These are phyloP conservation scores for Colletotrichum falcatum DNA, from an alignment of 2,329 filamentous ascomycete species.

Conservation along the genomic window DNA sequence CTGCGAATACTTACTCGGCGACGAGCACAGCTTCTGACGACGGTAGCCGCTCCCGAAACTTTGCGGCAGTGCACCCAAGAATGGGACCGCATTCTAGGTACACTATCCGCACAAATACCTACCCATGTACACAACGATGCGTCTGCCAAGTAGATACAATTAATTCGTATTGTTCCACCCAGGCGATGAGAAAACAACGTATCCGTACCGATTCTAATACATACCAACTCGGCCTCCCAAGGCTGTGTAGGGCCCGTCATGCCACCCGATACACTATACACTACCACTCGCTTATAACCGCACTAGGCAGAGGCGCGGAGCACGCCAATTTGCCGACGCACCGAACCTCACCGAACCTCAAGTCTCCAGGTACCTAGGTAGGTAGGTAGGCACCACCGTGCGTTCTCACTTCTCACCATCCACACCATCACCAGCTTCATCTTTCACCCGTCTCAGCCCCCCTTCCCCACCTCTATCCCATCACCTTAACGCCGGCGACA, in stretches of 20 bases:
- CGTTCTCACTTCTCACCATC: neutral
- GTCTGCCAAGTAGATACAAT: neutral
- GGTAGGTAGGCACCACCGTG: too few relatives aligned
- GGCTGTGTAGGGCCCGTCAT: neutral
- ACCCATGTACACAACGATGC: neutral
- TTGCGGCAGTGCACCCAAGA: neutral
- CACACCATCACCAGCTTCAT: slow-evolving; percentile 3
- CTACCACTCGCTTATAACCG: neutral
- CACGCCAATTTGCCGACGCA: slow-evolving; percentile 1
- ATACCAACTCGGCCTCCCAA: neutral
- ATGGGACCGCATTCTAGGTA: neutral
- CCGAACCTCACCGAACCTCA: neutral
- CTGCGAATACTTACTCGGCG: neutral
- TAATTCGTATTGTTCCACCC: neutral
- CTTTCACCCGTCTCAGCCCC: neutral
- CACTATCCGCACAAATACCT: too few relatives aligned
- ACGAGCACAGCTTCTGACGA: neutral
- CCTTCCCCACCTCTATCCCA: neutral
- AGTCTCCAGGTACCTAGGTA: neutral
- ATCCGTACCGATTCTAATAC: neutral
- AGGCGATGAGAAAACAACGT: neutral
- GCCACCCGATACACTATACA: neutral
- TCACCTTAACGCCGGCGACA: neutral
- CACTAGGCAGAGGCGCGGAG: neutral
- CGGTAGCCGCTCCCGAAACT: neutral